Conservation (phyloP, 2,329 filamentous ascomycete species). For the Cladosporium sp. region DNA sequence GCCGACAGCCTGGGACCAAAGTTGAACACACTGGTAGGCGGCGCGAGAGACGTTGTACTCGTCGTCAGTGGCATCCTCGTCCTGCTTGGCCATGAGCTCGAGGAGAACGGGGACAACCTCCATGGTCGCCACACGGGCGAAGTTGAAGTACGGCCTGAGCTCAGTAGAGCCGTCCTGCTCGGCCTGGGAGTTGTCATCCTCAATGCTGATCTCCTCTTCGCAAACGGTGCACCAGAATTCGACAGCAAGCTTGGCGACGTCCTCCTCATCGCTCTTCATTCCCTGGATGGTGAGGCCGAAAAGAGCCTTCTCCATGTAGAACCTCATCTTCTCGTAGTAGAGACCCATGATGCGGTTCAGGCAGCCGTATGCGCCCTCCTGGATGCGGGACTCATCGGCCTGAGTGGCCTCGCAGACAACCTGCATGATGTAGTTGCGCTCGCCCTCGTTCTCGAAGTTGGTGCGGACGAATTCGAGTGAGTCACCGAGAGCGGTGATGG, state of each 20-base stretch:
- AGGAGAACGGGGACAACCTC: slow-evolving; percentile 93
- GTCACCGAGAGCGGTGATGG: slow-evolving; percentile 89
- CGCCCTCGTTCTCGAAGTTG: slow-evolving; percentile 98
- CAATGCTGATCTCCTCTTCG: slow-evolving; percentile 95
- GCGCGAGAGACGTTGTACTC: slow-evolving; percentile 96
- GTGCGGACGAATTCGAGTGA: slow-evolving; percentile 95
- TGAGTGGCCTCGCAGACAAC: slow-evolving; percentile 98
- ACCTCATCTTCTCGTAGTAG: slow-evolving; percentile 99
- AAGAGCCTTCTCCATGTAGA: slow-evolving; percentile 99
- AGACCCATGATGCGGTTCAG: slow-evolving; percentile 97
- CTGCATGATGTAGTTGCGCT: slow-evolving; percentile 99
- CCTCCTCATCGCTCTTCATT: slow-evolving; percentile 97
- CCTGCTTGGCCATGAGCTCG: slow-evolving; percentile 86
- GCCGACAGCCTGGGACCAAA: slow-evolving; percentile 89
- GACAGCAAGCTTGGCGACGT: slow-evolving; percentile 94
- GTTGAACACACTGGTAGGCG: slow-evolving; percentile 90
- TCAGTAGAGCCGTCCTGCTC: slow-evolving; percentile 70
- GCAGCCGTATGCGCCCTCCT: slow-evolving; percentile 93
- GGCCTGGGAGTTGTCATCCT: slow-evolving; percentile 83
- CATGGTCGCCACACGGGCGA: slow-evolving; percentile 82
- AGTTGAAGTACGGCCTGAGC: slow-evolving; percentile 90
- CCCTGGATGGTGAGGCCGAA: slow-evolving; percentile 96
- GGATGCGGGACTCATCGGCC: slow-evolving; percentile 81
- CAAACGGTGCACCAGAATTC: slow-evolving; percentile 99
- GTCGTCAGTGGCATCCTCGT: slow-evolving; percentile 92